Base-by-base conservation (phyloP, 176 grass and related monocot species). In the Thalia dealbata region DNA sequence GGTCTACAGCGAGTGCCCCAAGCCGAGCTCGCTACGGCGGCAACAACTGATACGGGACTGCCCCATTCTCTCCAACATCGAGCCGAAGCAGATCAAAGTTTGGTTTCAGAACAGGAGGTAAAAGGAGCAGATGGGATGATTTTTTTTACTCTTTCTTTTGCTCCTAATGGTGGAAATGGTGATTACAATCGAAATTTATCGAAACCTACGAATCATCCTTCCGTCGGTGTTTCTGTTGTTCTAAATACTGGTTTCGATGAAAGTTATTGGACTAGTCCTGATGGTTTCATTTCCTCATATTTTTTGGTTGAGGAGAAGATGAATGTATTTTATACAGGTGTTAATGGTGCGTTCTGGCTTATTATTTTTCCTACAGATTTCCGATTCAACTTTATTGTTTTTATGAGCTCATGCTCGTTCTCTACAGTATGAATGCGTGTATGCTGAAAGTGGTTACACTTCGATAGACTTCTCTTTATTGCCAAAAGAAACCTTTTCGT, bases 101-200 rank as follows among this genome's bases (percentile, higher is more conserved):
- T 97, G 95, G 95, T 97, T 97, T 52, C 95, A 97, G 85, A 97
- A 97, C 70, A 85, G 95, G 35, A 97, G 95, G 95, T 97, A 62
- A 88, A 77, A 8, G 74, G n/a, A n/a, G 10, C 3, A 15, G 12
- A 48, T 25, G 44, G 22, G 10, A 58, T 21, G 4, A 10, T 48
- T 48, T 8, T 48, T 48, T 10, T 38, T 38, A 6, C 18, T 55
- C 21, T 16, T n/a, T 58, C 19, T 58, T 23, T n/a, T 58, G 19
- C 22, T 58, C 54, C 54, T 7, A 3, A 8, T 22, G 54, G 7
- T 58, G 54, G 54, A n/a, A 6, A 19, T n/a, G 18, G 15, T 23
- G 54, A n/a, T 0, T 9, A 1, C 4, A 7, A 38, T 23, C 9
- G 21, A 3, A n/a, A 58, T 58, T 58, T 19, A 23, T 23, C 18